Conservation (phyloP, 805 yeast species). For the Starmera amethionina region DNA sequence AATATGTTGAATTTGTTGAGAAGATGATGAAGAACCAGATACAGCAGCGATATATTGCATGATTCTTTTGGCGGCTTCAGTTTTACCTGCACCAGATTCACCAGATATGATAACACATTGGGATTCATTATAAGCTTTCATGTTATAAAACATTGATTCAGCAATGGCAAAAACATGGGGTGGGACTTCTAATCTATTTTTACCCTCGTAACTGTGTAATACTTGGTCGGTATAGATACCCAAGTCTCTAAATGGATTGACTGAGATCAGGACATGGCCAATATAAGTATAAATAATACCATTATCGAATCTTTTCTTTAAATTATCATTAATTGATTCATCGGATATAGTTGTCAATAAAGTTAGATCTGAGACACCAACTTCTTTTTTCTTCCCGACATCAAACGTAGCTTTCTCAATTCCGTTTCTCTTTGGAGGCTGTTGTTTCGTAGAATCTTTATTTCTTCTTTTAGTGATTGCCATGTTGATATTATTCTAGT, state of each 20-base stretch:
- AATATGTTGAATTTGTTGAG: constrained; percentile 69
- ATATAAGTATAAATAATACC: constrained; percentile 88
- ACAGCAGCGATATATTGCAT: constrained; percentile 96
- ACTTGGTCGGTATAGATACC: constrained; percentile 87
- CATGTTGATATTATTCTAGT: constrained; percentile 28
- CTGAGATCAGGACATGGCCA: constrained; percentile 91
- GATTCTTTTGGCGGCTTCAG: constrained; percentile 95
- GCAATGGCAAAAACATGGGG: constrained; percentile 99
- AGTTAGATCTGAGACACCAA: constrained; percentile 96
- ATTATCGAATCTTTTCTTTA: constrained; percentile 81
- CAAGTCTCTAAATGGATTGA: constrained; percentile 91
- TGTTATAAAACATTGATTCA: constrained; percentile 89
- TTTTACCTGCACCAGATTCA: constrained; percentile 96
- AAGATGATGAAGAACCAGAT: constrained; percentile 54
- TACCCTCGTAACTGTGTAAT: constrained; percentile 72
- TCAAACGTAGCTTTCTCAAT: constrained; percentile 90
- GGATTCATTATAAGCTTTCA: constrained; percentile 88
- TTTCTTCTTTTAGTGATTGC: constrained; percentile 68
- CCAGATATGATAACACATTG: constrained; percentile 98
- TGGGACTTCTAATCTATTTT: constrained; percentile 90
- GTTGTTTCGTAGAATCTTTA: constrained; percentile 39
- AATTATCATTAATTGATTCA: constrained; percentile 85
- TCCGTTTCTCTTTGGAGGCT: constrained; percentile 47
- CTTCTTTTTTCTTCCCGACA: constrained; percentile 81
- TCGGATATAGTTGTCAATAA: constrained; percentile 81